phyloP scores from a whole-genome alignment of 164 flowering plant species.

The Sextonia rubra region DNA sequence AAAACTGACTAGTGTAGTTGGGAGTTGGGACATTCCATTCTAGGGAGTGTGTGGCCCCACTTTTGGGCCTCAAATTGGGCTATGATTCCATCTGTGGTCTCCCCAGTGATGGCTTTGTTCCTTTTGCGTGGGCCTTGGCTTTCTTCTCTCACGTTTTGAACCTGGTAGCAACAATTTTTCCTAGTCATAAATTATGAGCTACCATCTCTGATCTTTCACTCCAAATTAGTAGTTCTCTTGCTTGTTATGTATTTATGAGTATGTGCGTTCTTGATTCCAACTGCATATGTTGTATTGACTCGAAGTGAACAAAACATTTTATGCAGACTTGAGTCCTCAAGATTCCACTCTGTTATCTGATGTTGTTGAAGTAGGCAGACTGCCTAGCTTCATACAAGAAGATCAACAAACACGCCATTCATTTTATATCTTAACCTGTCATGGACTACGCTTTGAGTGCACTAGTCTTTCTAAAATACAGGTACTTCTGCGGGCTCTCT shows the following conservation, averaged over 20 bases:
- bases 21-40: too few relatives aligned
- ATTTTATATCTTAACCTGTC: constrained; percentile 71
- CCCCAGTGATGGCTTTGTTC: too few relatives aligned
- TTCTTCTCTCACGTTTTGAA: too few relatives aligned
- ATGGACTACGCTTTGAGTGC: constrained; percentile 85
- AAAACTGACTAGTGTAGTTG: too few relatives aligned
- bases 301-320: constrained; percentile 1
- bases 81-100: too few relatives aligned
- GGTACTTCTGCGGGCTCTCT: constrained; percentile 30
- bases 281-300: constrained; percentile 1
- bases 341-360: constrained; percentile 81
- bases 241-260: too few relatives aligned
- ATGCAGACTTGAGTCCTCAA: constrained; percentile 85
- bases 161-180: background rate
- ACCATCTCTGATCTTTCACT: background rate
- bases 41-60: too few relatives aligned
- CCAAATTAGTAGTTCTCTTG: background rate
- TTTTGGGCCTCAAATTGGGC: too few relatives aligned
- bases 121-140: too few relatives aligned
- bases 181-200: background rate
- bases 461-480: constrained; percentile 64
- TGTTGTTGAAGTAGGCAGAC: constrained; percentile 65
- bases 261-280: too few relatives aligned
- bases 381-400: constrained; percentile 59
- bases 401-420: constrained; percentile 47